Evolutionary conservation across 352 stramenopile genomes (phyloP).

Genomic region (Phytophthora agathidicida): DNA sequence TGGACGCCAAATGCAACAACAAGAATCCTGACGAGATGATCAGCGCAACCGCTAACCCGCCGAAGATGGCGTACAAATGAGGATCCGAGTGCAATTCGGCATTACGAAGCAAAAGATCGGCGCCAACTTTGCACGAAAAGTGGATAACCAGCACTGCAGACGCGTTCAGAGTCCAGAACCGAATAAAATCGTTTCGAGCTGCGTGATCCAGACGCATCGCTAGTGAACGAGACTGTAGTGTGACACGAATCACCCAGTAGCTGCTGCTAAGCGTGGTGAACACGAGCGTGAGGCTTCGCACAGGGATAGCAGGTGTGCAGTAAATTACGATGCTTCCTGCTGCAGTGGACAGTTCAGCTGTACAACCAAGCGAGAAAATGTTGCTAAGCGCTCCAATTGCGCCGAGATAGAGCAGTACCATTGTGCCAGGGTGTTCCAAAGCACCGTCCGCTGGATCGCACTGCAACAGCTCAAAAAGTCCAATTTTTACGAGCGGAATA

Average conservation of each 20-base stretch:
- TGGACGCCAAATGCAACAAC: conserved; percentile 24
- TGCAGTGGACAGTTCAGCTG: conserved; percentile 28
- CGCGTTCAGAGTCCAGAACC: conserved; percentile 30
- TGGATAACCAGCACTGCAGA: conserved; percentile 30
- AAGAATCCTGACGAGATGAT: conserved; percentile 34
- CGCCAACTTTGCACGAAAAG: conserved; percentile 32
- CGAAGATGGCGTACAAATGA: conserved; percentile 48
- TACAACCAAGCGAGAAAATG: conserved; percentile 46
- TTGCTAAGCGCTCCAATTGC: conserved; percentile 48
- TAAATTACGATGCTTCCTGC: conserved; percentile 42
- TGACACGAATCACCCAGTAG: conserved; percentile 47
- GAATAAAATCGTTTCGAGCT: conserved; percentile 27
- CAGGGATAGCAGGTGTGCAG: conserved; percentile 38
- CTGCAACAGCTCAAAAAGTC: conserved; percentile 24
- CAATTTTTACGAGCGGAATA: conserved; percentile 2
- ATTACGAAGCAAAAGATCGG: conserved; percentile 33
- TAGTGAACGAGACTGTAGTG: conserved; percentile 35
- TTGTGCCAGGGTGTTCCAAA: conserved; percentile 33
- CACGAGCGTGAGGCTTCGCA: conserved; percentile 35
- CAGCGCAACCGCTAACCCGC: conserved; percentile 31
- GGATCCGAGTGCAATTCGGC: conserved; percentile 39
- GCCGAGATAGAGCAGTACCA: conserved; percentile 47
- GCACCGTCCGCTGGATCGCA: conserved; percentile 36
- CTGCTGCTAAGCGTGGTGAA: conserved; percentile 46
- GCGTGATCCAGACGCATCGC: conserved; percentile 30